Evolutionary conservation across 2,329 filamentous ascomycete genomes (phyloP).

Genomic region (Diplodia intermedia): DNA sequence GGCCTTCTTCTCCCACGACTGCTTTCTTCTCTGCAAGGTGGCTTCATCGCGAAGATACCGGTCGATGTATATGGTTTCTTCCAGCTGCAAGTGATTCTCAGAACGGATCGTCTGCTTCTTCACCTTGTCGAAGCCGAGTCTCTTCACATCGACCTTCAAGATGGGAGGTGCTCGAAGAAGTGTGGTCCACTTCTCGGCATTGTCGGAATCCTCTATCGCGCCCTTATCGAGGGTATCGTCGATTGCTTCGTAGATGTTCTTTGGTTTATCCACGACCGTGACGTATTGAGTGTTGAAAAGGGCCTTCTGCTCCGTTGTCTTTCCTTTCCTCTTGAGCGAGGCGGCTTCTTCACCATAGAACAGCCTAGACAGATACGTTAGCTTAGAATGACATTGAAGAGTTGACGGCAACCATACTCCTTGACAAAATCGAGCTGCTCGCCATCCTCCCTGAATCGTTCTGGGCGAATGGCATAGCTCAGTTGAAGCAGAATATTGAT

Average conservation of each 20-base stretch:
- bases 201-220: conserved; percentile 58
- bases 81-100: conserved; percentile 77
- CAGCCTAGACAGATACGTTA: conserved; percentile 24
- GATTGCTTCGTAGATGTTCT: conserved; percentile 81
- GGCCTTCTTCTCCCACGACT: conserved; percentile 77
- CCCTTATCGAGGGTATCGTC: conserved; percentile 86
- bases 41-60: conserved; percentile 65
- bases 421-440: conserved; percentile 85
- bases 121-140: conserved; percentile 73
- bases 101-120: conserved; percentile 71
- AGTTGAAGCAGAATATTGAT: conserved; percentile 89
- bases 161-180: conserved; percentile 76
- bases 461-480: conserved; percentile 83
- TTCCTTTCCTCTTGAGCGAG: conserved; percentile 51
- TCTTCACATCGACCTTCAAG: conserved; percentile 87
- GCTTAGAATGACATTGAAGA: neutral
- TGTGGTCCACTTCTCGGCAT: conserved; percentile 42
- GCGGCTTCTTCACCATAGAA: conserved; percentile 47
- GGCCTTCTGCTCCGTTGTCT: conserved; percentile 57
- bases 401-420: conserved; percentile 46
- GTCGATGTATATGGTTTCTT: conserved; percentile 83
- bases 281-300: conserved; percentile 69
- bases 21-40: conserved; percentile 65
- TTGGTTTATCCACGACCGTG: conserved; percentile 63
- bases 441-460: conserved; percentile 68